phyloP scores from a whole-genome alignment of 441 rosid species.

The Euphorbia schlechtendalii region DNA sequence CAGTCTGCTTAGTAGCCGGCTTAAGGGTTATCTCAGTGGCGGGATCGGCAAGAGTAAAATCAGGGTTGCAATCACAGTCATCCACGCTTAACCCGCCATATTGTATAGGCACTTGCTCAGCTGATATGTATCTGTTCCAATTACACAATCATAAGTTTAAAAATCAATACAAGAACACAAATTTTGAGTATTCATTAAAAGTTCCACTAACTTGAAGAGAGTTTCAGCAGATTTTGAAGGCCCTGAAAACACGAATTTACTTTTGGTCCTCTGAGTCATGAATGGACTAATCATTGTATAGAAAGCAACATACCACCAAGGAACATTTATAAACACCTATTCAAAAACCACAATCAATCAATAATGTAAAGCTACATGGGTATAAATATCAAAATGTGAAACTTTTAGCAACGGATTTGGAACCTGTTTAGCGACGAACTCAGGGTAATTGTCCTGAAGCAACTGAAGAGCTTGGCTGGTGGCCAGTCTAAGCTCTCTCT shows the following conservation, averaged over 20 bases:
- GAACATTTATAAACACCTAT: constrained; percentile 90
- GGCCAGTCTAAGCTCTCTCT: constrained; percentile 64
- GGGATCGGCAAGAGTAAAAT: constrained; percentile 62
- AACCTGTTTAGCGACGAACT: constrained; percentile 90
- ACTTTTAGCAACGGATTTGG: too few relatives aligned
- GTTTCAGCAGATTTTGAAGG: constrained; percentile 65
- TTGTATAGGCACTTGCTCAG: constrained; percentile 77
- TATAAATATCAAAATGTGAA: not conserved
- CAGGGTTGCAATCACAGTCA: constrained; percentile 68
- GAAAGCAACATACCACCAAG: constrained; percentile 96
- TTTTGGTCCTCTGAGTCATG: constrained; percentile 87
- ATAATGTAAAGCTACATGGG: too few relatives aligned
- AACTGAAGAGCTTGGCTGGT: constrained; percentile 75
- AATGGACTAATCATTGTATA: constrained; percentile 80
- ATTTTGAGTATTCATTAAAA: not conserved
- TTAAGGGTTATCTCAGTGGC: constrained; percentile 55
- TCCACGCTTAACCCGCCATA: constrained; percentile 81
- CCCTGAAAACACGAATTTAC: constrained; percentile 79
- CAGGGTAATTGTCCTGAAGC: constrained; percentile 96
- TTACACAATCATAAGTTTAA: not conserved
- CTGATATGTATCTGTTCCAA: constrained; percentile 52
- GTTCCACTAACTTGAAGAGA: constrained; percentile 62
- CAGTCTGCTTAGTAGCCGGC: constrained; percentile 66
- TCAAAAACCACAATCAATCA: too few relatives aligned
- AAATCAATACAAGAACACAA: constrained; percentile 7